A percentile compares a stretch with the other conserved stretches of the same genome.
Conservation (phyloP, 768 basidiomycete species). For the Amanita pallidorosea region DNA sequence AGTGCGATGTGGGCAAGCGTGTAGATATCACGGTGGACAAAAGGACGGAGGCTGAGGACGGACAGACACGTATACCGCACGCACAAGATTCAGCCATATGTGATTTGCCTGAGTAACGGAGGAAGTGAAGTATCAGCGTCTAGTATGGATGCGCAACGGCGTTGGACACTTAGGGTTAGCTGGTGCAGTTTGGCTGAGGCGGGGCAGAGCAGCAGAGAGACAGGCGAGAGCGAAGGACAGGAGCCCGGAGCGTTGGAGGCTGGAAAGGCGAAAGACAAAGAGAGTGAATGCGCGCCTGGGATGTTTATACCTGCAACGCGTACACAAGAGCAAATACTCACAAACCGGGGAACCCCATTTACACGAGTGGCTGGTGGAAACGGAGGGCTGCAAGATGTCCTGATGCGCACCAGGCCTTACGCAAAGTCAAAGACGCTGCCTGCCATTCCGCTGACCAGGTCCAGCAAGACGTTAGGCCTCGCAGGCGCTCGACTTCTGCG, state of each 20-base stretch:
- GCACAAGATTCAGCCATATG: slow-evolving; percentile 1
- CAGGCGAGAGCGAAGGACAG: slow-evolving; percentile 18
- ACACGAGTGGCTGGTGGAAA: not conserved
- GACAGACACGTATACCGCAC: not conserved
- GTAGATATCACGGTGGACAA: slow-evolving; percentile 29
- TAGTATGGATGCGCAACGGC: slow-evolving; percentile 22
- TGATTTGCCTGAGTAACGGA: slow-evolving; percentile 1
- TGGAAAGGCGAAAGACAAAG: slow-evolving; percentile 16
- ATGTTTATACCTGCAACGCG: slow-evolving; percentile 13
- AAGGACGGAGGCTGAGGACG: slow-evolving; percentile 5
- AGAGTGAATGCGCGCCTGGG: slow-evolving; percentile 8
- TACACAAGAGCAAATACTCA: slow-evolving; percentile 12
- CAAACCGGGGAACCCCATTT: not conserved
- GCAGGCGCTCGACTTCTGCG: not conserved
- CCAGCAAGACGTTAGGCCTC: not conserved
- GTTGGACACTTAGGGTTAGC: slow-evolving; percentile 51
- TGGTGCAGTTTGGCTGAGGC: slow-evolving; percentile 43
- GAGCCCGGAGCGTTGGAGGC: slow-evolving; percentile 40
- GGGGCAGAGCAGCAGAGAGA: slow-evolving; percentile 19
- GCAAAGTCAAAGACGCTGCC: slow-evolving; percentile 3
- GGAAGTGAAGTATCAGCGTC: slow-evolving; percentile 14
- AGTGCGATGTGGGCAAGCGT: slow-evolving; percentile 27
- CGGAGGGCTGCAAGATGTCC: no score
- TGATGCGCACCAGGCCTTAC: not conserved
- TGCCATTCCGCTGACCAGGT: not conserved